Base-by-base conservation (phyloP, 2,329 filamentous ascomycete species). In the Fusarium metavorans region DNA sequence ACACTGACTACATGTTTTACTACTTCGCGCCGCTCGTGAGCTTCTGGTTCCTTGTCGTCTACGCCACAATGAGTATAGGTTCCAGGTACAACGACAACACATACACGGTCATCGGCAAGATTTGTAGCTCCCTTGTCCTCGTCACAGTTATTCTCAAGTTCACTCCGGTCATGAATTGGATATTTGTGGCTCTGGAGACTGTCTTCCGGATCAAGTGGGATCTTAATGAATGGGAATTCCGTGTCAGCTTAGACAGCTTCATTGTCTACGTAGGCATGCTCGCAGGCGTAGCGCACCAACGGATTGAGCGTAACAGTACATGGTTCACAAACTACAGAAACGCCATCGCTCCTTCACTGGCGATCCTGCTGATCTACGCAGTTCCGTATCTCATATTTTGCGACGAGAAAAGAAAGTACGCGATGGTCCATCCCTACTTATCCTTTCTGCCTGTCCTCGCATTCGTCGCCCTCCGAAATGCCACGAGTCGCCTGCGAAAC, bases 21-120 rank as follows among this genome's bases (percentile, higher is more conserved):
- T 89, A 90, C 79, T 91, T 92, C 74, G 85, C 89, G 0, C 87
- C 89, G 1, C 82, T 91, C 2, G 84, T 88, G 43, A 90, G 86
- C 58, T 91, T 92, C 77, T 93, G 90, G 89, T 92, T 91, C 77
- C 72, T 90, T 7, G 81, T 91, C 25, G 82, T 89, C n/a, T 92
- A 86, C 77, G 71, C 82, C 34, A 90, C 88, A 6, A 81, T 92
- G 66, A 81, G 83, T 20, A 76, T 86, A 20, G 83, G 82, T 37
- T 80, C 80, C 5, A 74, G 77, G 30, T 78, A 80, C 70, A 91
- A 91, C 72, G 78, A 82, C 20, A 84, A 83, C 56, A 75, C 83
- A 6, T 74, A 75, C 3, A 84, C 84, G 39, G 74, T 91, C 4
- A 34, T 87, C 13, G 76, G 78, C 35, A 92, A 91, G 74, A 84